Percentiles rank a stretch among this genome's conserved stretches.
Evolutionary conservation across 1,139 yeast species (phyloP).

Genomic region (Pichia sp.): DNA sequence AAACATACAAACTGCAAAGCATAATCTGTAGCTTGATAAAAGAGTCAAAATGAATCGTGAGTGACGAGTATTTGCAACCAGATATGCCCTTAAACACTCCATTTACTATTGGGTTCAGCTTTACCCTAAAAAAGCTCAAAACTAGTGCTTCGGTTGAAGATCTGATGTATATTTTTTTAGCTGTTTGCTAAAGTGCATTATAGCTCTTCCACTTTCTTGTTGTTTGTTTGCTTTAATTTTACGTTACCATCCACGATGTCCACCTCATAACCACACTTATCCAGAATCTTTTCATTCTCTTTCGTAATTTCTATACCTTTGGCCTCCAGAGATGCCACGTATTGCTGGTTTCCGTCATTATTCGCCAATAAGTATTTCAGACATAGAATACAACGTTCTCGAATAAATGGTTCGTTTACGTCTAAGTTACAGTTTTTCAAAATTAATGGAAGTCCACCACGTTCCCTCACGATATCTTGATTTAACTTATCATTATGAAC

Average conservation of each 20-base stretch:
- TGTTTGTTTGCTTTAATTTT: constrained; percentile 24
- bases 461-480: constrained; percentile 60
- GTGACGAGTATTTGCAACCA: too few relatives aligned
- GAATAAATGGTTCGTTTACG: constrained; percentile 79
- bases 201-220: background rate
- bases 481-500: constrained; percentile 41
- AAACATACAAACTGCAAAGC: too few relatives aligned
- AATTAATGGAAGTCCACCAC: constrained; percentile 63
- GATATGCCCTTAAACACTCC: too few relatives aligned
- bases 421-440: constrained; percentile 82
- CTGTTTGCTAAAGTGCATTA: too few relatives aligned
- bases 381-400: constrained; percentile 78
- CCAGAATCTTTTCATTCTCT: constrained; percentile 33
- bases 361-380: constrained; percentile 56
- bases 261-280: constrained; percentile 53
- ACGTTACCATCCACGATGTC: constrained; percentile 49
- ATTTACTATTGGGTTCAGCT: too few relatives aligned
- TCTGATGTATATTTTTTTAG: too few relatives aligned
- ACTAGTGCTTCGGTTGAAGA: too few relatives aligned
- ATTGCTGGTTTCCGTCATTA: constrained; percentile 61
- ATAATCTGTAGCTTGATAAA: too few relatives aligned
- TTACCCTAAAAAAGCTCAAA: too few relatives aligned
- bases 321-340: constrained; percentile 61
- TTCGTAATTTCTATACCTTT: constrained; percentile 41
- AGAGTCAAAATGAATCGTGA: too few relatives aligned